Evolutionary conservation across 164 flowering plant genomes (phyloP), one percentile per base, ranked within the genome.

Genomic region (Hamamelis virginiana): DNA sequence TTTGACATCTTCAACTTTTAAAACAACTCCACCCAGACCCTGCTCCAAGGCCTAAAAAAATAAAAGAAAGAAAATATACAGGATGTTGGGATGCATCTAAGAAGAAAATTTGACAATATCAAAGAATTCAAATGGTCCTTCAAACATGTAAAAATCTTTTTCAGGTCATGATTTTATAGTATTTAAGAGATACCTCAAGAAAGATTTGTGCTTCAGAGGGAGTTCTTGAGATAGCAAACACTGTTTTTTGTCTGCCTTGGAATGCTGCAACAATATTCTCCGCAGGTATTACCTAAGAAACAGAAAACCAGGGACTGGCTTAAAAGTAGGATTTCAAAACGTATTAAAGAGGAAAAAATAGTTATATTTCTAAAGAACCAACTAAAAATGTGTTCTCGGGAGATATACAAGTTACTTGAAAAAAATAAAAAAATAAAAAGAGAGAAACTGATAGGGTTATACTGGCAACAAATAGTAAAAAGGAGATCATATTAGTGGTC

Each of bases 241-340:
- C 92, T 44, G 88, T 94, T 69, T 82, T 90, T 45, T 80, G 70
- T 68, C 84, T 84, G 58, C 89, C 89, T 77, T 91, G 97, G 79
- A 91, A 86, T 59, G 90, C 87, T 73, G 98, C 98, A 73, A 90
- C 90, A 66, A 91, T 88, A 72, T 91, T 94, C 74, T 94, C 98
- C 51, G 98, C 96, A 55, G 98, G 96, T 72, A 94, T 94, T 63
- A 89, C 85, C 98, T 91, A 69, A 26, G 8, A 56, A 73, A 68
- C 10, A 59, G 12, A 64, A 57, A 69, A 63, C 44, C 45, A 22
- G 46, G 56, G 27, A 25, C 19, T 22, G 13, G 47, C 25, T 65
- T 23, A 27, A 4, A 18, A 50, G 13, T 27, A 26, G 13, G 27
- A 23, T 26, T 12, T 22, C n/a, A 4, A 18, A 58, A 18, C 2